A percentile compares a stretch with the other conserved stretches of the same genome.
Conservation (phyloP, 78 protist genomes). For the Thecamonas trahens region DNA sequence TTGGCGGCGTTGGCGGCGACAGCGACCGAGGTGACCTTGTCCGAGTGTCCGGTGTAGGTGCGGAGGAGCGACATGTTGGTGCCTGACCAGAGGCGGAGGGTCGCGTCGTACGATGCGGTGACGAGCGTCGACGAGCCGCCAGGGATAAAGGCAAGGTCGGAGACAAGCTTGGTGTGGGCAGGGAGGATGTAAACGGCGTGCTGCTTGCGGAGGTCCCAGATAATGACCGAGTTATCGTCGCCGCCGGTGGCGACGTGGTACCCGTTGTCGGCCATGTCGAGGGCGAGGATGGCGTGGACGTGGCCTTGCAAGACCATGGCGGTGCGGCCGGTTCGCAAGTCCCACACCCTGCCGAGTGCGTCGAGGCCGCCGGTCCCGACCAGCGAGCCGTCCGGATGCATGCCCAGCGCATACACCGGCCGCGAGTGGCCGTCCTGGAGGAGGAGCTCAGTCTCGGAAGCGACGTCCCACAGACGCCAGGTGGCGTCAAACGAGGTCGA, state of each 20-base stretch:
- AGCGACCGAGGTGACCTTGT: constrained; percentile 4
- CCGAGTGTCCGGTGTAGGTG: constrained; percentile 14
- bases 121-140: not conserved
- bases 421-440: constrained; percentile 70
- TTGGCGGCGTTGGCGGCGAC: too few species aligned
- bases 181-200: constrained; percentile 27
- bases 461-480: constrained; percentile 67
- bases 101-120: constrained; percentile 12
- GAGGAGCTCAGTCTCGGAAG: constrained; percentile 16
- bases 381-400: constrained; percentile 69
- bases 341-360: constrained; percentile 59
- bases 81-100: constrained; percentile 26
- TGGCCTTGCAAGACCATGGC: constrained; percentile 57
- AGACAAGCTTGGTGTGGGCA: constrained; percentile 51
- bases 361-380: constrained; percentile 56
- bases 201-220: constrained; percentile 70
- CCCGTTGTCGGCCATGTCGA: constrained; percentile 63
- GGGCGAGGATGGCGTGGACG: constrained; percentile 41
- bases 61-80: constrained; percentile 17
- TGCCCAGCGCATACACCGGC: constrained; percentile 39
- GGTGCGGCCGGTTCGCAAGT: constrained; percentile 61
- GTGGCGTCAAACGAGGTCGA: constrained; percentile 34
- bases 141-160: constrained; percentile 13
- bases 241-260: constrained; percentile 52
- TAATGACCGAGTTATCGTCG: constrained; percentile 50